These are phyloP conservation scores for Pestalotiopsis sp. DNA, from an alignment of 2,329 filamentous ascomycete genomes.

Conservation along the genomic window DNA sequence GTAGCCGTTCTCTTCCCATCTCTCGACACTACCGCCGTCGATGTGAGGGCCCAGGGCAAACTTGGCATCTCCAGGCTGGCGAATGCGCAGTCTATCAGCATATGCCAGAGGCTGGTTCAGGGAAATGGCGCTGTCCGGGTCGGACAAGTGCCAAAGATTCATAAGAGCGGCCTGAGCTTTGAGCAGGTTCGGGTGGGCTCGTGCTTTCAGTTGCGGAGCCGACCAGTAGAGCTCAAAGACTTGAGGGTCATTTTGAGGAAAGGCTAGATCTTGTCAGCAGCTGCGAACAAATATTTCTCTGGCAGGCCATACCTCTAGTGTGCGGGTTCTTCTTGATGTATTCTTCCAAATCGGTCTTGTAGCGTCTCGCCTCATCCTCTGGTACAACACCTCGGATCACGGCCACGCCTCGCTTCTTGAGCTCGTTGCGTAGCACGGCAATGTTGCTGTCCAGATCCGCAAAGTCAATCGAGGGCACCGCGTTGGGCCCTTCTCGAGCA, in stretches of 20 bases:
- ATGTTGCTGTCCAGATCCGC: slow-evolving; percentile 43
- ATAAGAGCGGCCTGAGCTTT: slow-evolving; percentile 64
- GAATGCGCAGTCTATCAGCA: slow-evolving; percentile 72
- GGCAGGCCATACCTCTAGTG: slow-evolving; percentile 48
- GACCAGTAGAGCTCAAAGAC: slow-evolving; percentile 82
- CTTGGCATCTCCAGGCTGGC: slow-evolving; percentile 67
- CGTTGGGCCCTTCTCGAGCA: slow-evolving; percentile 43
- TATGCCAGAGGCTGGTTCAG: slow-evolving; percentile 64
- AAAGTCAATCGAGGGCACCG: slow-evolving; percentile 58
- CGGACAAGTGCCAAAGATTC: slow-evolving; percentile 61
- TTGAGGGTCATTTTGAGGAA: slow-evolving; percentile 67
- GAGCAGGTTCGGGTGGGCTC: slow-evolving; percentile 68
- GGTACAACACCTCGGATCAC: slow-evolving; percentile 70
- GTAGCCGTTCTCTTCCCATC: slow-evolving; percentile 75
- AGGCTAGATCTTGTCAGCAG: slow-evolving; percentile 47
- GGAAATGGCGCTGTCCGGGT: slow-evolving; percentile 50
- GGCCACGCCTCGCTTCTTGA: slow-evolving; percentile 63
- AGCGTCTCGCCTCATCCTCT: slow-evolving; percentile 62
- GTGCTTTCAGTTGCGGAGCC: slow-evolving; percentile 65
- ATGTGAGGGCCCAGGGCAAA: slow-evolving; percentile 74
- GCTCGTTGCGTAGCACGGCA: slow-evolving; percentile 43
- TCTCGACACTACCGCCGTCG: slow-evolving; percentile 75
- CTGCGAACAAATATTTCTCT: not conserved
- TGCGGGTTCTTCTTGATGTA: slow-evolving; percentile 68
- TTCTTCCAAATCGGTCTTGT: slow-evolving; percentile 65